Evolutionary conservation across 2,329 filamentous ascomycete species (phyloP).

Genomic region (Cordyceps javanica): DNA sequence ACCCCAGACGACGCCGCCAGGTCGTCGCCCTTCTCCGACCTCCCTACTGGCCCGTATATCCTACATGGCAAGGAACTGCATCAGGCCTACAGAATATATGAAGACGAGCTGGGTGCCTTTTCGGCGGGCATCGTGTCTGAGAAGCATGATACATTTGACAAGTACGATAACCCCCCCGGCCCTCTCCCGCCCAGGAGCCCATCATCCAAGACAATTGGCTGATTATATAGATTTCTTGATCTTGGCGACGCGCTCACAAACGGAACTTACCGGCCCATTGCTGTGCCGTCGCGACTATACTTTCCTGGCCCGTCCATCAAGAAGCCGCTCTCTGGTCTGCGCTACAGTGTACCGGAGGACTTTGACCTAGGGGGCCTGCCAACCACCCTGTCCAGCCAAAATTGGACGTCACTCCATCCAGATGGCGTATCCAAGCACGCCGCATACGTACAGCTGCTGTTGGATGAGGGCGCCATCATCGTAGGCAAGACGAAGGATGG

Average conservation of each 20-base stretch:
- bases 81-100: conserved; percentile 36
- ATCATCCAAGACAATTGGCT: background rate
- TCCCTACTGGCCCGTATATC: conserved; percentile 37
- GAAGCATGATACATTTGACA: conserved; percentile 20
- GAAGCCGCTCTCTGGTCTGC: conserved; percentile 31
- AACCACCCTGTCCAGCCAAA: conserved; percentile 51
- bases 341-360: conserved; percentile 30
- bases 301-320: conserved; percentile 20
- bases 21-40: conserved; percentile 15
- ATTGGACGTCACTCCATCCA: conserved; percentile 49
- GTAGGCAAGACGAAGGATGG: conserved; percentile 48
- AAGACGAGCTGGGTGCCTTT: conserved; percentile 31
- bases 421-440: conserved; percentile 38
- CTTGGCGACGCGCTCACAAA: conserved; percentile 22
- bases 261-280: conserved; percentile 24
- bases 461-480: conserved; percentile 53
- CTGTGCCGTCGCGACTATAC: conserved; percentile 35
- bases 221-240: conserved; percentile 24
- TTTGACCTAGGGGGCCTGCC: conserved; percentile 40
- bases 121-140: conserved; percentile 32
- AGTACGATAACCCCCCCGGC: conserved; percentile 17
- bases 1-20: conserved; percentile 18
- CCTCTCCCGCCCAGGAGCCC: too few relatives aligned
- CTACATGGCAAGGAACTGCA: conserved; percentile 35
- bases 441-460: conserved; percentile 45